Percentiles rank a stretch among this genome's conserved stretches.
These are phyloP conservation scores for Magnusiomyces magnusii DNA, from an alignment of 1,139 yeast species.

Conservation along the genomic window DNA sequence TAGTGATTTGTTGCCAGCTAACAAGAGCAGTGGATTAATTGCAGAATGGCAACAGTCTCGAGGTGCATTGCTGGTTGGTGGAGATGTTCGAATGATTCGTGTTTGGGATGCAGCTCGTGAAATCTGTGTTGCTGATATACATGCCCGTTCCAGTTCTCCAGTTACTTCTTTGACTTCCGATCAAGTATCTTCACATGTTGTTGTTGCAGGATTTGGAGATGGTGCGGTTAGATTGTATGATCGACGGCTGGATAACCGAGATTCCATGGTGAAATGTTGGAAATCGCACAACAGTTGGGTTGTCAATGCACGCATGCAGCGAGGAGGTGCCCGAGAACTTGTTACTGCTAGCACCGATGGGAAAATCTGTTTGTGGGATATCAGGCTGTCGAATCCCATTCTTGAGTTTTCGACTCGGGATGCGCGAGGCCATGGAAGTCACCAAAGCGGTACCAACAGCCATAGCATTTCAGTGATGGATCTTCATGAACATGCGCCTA, in stretches of 20 bases:
- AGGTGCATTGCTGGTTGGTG: slow-evolving; percentile 86
- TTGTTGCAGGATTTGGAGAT: slow-evolving; percentile 90
- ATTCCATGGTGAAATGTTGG: slow-evolving; percentile 84
- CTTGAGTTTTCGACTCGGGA: slow-evolving; percentile 39
- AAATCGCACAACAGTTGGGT: slow-evolving; percentile 54
- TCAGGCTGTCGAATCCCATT: slow-evolving; percentile 66
- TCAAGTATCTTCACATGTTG: slow-evolving; percentile 89
- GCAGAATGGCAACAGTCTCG: slow-evolving; percentile 97
- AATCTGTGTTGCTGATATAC: slow-evolving; percentile 75
- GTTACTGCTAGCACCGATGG: slow-evolving; percentile 81
- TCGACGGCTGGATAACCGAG: slow-evolving; percentile 74
- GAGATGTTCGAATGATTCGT: slow-evolving; percentile 86
- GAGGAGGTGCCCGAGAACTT: slow-evolving; percentile 92
- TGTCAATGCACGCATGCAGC: slow-evolving; percentile 83
- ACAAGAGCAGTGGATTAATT: slow-evolving; percentile 70
- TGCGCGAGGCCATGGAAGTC: slow-evolving; percentile 29
- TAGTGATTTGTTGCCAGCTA: slow-evolving; percentile 64
- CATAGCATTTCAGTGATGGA: slow-evolving; percentile 62
- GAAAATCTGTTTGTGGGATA: slow-evolving; percentile 82
- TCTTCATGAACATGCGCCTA: slow-evolving; percentile 94
- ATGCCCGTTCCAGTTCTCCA: slow-evolving; percentile 86
- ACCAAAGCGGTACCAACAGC: not conserved
- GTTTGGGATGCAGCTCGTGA: slow-evolving; percentile 98
- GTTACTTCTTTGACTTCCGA: slow-evolving; percentile 88
- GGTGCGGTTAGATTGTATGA: slow-evolving; percentile 90